These are phyloP conservation scores for Cyclotella kingstonii DNA, from an alignment of 108 stramenopile genomes.

Conservation along the genomic window DNA sequence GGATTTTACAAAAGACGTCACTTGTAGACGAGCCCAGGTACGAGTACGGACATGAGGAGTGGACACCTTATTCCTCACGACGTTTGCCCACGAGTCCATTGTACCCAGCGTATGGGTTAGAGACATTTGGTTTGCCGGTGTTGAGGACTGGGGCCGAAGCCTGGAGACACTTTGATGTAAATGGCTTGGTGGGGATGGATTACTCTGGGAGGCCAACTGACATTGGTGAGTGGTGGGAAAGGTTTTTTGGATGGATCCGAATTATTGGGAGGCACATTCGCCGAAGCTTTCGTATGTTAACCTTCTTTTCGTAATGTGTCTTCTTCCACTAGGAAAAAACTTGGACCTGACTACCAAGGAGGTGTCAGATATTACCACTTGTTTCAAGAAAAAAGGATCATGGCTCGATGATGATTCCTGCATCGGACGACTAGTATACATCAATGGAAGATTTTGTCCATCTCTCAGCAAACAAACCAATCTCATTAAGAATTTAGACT, in stretches of 20 bases:
- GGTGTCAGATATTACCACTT: conserved; percentile 5
- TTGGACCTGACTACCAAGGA: conserved; percentile 27
- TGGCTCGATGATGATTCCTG: conserved; percentile 81
- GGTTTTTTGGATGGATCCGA: background rate
- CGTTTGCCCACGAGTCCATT: conserved; percentile 77
- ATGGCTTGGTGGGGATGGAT: conserved; percentile 64
- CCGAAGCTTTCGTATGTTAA: no score
- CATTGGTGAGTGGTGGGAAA: conserved; percentile 26
- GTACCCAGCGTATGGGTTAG: conserved; percentile 79
- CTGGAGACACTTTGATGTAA: conserved; percentile 86
- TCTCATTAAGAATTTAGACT: conserved; percentile 47
- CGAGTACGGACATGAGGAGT: conserved; percentile 60
- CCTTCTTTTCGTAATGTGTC: background rate
- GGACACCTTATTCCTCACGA: conserved; percentile 74
- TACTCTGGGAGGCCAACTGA: conserved; percentile 56
- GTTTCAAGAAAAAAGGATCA: conserved; percentile 51
- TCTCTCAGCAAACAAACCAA: conserved; percentile 68
- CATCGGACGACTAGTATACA: conserved; percentile 77
- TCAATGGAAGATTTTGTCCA: conserved; percentile 77
- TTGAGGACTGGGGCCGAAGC: conserved; percentile 80
- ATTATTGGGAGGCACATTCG: no score
- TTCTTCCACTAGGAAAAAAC: conserved; percentile 6
- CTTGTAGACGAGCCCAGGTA: conserved; percentile 38
- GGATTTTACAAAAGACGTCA: conserved; percentile 20
- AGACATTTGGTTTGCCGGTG: conserved; percentile 78